Conservation (phyloP, 1,284 basidiomycete species). For the Cystobasidium pallidum region DNA sequence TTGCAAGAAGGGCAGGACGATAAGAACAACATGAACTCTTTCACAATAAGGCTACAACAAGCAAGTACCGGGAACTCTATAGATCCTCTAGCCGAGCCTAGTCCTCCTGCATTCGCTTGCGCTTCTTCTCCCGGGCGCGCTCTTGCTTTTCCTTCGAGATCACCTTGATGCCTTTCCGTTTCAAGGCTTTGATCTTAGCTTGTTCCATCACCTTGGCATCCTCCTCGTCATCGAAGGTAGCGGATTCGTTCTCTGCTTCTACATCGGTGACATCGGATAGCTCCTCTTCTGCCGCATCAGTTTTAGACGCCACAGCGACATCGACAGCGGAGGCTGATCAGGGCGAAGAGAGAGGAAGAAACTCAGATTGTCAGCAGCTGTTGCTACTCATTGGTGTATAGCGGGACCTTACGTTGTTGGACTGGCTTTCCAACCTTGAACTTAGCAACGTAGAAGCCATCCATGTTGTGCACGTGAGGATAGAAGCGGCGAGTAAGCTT, state of each 20-base stretch:
- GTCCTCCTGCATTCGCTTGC: constrained; percentile 13
- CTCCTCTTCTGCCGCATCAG: constrained; percentile 57
- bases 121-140: constrained; percentile 38
- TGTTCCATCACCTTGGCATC: constrained; percentile 57
- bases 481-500: constrained; percentile 84
- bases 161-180: constrained; percentile 60
- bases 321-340: constrained; percentile 4
- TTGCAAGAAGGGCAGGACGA: too few species aligned
- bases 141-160: constrained; percentile 52
- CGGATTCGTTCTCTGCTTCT: constrained; percentile 54
- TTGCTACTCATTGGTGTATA: too few species aligned
- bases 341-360: neutral
- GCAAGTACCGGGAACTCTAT: neutral
- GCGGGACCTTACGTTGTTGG: constrained; percentile 35
- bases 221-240: constrained; percentile 57
- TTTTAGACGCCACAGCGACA: constrained; percentile 47
- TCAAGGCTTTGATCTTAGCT: constrained; percentile 58
- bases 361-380: neutral
- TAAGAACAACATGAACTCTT: constrained; percentile 12
- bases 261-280: constrained; percentile 50
- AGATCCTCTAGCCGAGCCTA: neutral
- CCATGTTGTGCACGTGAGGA: constrained; percentile 77
- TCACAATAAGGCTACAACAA: constrained; percentile 2
- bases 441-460: constrained; percentile 98
- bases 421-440: constrained; percentile 84